Evolutionary conservation across 1,284 basidiomycete genomes (phyloP), one percentile per base, ranked within the genome.

Genomic region (Rhodofomes roseus): DNA sequence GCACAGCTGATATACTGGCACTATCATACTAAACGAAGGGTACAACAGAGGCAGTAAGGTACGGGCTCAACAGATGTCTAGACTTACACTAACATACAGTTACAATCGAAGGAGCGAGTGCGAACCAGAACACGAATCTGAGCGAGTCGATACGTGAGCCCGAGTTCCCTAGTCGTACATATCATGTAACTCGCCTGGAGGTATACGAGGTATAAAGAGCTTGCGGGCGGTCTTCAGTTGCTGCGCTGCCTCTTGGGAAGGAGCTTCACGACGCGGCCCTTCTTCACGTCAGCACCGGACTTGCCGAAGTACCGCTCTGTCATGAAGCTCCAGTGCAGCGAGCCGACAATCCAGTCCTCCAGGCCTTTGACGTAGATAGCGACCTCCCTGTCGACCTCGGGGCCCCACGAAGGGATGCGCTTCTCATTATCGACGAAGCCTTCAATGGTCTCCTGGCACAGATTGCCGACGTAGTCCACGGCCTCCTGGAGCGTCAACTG

Each of bases 271-370:
- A 67, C 48, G 11, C 71, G 64, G 46, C 65, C 62, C 56, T 63
- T 63, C 62, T 71, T 72, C 23, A 75, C 62, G 41, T 65, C 64
- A 14, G 61, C 55, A 14, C 73, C 73, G 16, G 66, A 62, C 34
- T 65, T 62, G 18, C 73, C 71, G 57, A 73, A 72, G 57, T 76
- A 74, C 2, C 73, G 68, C 50, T 65, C 62, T 22, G 68, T 67
- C 58, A 69, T 63, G 65, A 72, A 74, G 62, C 70, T 71, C 73
- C 73, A 74, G 22, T 72, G 68, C 36, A 72, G 58, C 31, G 63
- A 64, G n/a, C 71, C 73, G 36, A 68, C 63, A 41, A 73, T 70
- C 73, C 73, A 74, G 58, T 71, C 68, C 54, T 69, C 65, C 20
- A 74, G 63, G 16, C 71, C 71, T 12, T 67, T 59, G 43, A 69